Evolutionary conservation across 768 basidiomycete genomes (phyloP).

Genomic region (Kwoniella shandongensis): DNA sequence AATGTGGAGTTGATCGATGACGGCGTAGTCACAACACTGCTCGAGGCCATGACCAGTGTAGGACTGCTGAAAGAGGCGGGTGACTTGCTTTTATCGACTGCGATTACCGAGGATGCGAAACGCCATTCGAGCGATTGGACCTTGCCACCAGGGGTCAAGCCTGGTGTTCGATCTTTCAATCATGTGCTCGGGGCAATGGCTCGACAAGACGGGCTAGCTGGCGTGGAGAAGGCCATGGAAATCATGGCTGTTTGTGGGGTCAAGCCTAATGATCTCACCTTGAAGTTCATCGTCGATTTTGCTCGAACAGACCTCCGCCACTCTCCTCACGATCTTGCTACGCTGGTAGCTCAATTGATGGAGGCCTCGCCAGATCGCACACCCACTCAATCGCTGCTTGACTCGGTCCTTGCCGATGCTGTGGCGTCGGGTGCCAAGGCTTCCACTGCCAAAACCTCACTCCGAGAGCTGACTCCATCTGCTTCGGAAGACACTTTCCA

Average conservation of each 20-base stretch:
- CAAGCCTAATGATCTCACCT: conserved; percentile 21
- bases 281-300: conserved; percentile 26
- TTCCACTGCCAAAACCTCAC: neutral
- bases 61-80: conserved; percentile 11
- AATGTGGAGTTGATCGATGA: neutral
- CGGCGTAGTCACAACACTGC: conserved; percentile 3
- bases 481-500: neutral
- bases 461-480: neutral
- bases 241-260: conserved; percentile 5
- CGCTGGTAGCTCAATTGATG: conserved; percentile 12
- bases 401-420: conserved; percentile 23
- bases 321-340: conserved; percentile 20
- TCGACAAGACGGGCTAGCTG: conserved; percentile 8
- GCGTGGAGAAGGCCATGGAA: conserved; percentile 7
- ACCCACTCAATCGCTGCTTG: conserved; percentile 20
- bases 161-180: conserved; percentile 11
- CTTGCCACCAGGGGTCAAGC: conserved; percentile 12
- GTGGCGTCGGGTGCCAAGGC: neutral
- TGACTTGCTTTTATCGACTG: conserved; percentile 5
- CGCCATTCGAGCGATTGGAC: conserved; percentile 7
- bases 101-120: neutral
- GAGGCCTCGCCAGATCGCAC: conserved; percentile 1
- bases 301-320: conserved; percentile 1
- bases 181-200: conserved; percentile 7
- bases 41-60: neutral